Conservation (phyloP, 2,329 filamentous ascomycete species). For the Penicillium glabrum region DNA sequence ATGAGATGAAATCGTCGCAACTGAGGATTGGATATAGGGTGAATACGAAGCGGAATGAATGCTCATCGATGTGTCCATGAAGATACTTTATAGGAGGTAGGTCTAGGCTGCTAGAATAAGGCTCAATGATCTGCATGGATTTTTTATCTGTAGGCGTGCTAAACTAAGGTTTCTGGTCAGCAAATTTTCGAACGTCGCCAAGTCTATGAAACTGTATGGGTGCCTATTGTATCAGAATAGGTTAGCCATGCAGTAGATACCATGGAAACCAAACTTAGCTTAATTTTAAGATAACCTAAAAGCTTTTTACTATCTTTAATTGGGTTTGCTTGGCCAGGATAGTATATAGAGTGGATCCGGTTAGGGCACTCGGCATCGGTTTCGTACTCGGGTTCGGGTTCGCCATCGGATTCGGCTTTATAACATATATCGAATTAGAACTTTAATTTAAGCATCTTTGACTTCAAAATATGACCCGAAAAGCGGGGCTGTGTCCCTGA, state of each 20-base stretch:
- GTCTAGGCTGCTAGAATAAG: background rate
- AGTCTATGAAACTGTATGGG: background rate
- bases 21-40: background rate
- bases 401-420: constrained; percentile 2
- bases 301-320: background rate
- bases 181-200: background rate
- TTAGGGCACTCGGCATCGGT: background rate
- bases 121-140: background rate
- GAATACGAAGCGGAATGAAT: background rate
- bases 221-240: background rate
- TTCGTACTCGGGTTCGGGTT: constrained; percentile 3
- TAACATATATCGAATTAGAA: background rate
- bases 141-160: background rate
- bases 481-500: background rate
- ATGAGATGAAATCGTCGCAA: background rate
- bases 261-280: background rate
- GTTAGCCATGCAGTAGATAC: background rate
- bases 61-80: background rate
- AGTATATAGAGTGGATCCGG: background rate
- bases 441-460: background rate
- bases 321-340: background rate
- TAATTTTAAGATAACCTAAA: background rate
- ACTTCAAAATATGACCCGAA: background rate
- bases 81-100: background rate
- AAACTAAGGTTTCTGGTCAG: background rate